A percentile compares a stretch with the other conserved stretches of the same genome.
phyloP scores from a whole-genome alignment of 1,284 basidiomycete species.

The Flammula alnicola region DNA sequence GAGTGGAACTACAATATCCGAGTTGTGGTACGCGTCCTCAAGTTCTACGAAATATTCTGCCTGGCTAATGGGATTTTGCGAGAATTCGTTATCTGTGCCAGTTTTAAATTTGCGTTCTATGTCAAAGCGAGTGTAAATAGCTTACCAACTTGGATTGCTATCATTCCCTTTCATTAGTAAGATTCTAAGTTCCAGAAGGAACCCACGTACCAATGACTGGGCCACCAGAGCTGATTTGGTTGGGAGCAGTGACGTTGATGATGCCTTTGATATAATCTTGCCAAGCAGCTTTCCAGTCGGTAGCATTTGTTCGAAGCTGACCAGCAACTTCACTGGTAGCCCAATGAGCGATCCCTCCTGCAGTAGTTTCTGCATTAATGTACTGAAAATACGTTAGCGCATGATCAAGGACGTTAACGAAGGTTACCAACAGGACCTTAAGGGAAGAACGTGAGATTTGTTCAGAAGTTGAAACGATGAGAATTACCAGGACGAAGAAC shows the following conservation, averaged over 20 bases:
- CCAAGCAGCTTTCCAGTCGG: conserved; percentile 74
- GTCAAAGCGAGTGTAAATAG: not conserved
- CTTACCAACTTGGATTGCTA: conserved; percentile 72
- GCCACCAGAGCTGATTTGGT: conserved; percentile 73
- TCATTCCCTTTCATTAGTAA: not conserved
- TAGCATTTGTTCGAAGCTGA: conserved; percentile 68
- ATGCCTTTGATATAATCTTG: conserved; percentile 70
- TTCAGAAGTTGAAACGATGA: not conserved
- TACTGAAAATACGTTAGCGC: conserved; percentile 39
- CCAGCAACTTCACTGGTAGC: conserved; percentile 70
- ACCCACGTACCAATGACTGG: conserved; percentile 70
- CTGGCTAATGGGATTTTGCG: conserved; percentile 47
- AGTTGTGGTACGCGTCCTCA: conserved; percentile 56
- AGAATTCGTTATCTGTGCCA: conserved; percentile 75
- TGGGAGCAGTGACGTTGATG: conserved; percentile 59
- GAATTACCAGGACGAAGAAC: conserved; percentile 63
- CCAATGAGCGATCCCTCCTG: conserved; percentile 83
- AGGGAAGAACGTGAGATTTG: conserved; percentile 1
- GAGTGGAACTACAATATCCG: conserved; percentile 68
- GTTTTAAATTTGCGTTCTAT: not conserved
- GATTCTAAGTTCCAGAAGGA: not conserved
- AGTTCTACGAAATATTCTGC: conserved; percentile 73
- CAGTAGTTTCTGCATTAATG: conserved; percentile 83
- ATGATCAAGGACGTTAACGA: not conserved
- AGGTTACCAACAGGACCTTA: conserved; percentile 38